These are phyloP conservation scores for Trypanosoma brucei DNA, from an alignment of 208 protist species.

Conservation along the genomic window DNA sequence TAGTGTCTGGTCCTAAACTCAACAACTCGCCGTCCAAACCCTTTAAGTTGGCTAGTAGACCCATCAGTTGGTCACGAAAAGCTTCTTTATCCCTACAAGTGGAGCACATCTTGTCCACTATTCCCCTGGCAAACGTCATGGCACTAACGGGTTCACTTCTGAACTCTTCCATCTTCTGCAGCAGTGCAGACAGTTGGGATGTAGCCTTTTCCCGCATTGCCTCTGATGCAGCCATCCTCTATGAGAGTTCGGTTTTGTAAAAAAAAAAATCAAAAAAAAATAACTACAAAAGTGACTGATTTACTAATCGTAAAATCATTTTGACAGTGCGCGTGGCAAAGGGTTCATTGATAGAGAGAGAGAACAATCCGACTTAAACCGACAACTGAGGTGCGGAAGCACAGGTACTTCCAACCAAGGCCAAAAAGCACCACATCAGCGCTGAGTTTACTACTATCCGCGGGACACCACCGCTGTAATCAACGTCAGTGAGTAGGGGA, in stretches of 20 bases:
- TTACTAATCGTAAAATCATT: too few relatives aligned
- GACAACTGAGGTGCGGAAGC: too few relatives aligned
- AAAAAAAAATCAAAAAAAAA: neutral
- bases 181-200: slow-evolving; percentile 29
- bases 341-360: too few relatives aligned
- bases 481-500: too few relatives aligned
- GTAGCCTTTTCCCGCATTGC: slow-evolving; percentile 22
- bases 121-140: slow-evolving; percentile 32
- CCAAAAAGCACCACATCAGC: too few relatives aligned
- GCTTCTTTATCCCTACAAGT: slow-evolving; percentile 35
- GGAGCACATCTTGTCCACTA: slow-evolving; percentile 35
- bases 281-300: neutral
- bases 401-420: too few relatives aligned
- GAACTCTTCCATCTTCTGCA: slow-evolving; percentile 61
- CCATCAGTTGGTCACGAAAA: slow-evolving; percentile 70
- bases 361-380: too few relatives aligned
- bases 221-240: slow-evolving; percentile 14
- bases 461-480: too few relatives aligned
- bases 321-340: too few relatives aligned
- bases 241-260: neutral
- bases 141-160: slow-evolving; percentile 27
- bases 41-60: slow-evolving; percentile 67
- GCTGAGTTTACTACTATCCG: too few relatives aligned
- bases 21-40: slow-evolving; percentile 65
- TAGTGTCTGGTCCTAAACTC: slow-evolving; percentile 27